Conservation (phyloP, 1,139 yeast species). For the Diutina catenulata region DNA sequence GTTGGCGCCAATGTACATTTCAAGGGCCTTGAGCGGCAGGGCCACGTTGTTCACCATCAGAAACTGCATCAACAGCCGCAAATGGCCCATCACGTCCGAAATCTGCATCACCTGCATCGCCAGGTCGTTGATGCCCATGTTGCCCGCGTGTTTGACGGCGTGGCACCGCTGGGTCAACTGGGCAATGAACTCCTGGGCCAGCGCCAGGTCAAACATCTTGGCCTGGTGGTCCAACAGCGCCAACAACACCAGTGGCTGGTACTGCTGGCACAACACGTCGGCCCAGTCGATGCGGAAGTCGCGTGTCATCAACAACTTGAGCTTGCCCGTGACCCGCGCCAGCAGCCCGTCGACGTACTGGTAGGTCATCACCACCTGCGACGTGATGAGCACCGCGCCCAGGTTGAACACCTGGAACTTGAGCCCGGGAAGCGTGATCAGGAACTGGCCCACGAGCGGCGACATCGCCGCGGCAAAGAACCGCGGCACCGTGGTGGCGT, state of each 20-base stretch:
- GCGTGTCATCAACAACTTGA: slow-evolving; percentile 49
- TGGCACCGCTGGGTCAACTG: slow-evolving; percentile 15
- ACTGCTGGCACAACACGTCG: slow-evolving; percentile 38
- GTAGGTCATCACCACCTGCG: slow-evolving; percentile 43
- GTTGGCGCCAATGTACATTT: slow-evolving; percentile 19
- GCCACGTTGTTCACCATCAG: slow-evolving; percentile 28
- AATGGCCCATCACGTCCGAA: slow-evolving; percentile 63
- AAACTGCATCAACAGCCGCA: slow-evolving; percentile 53
- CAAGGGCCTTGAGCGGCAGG: slow-evolving; percentile 54
- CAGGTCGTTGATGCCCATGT: slow-evolving; percentile 52
- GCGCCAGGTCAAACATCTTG: slow-evolving; percentile 10
- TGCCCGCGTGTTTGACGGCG: slow-evolving; percentile 15
- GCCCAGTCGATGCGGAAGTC: slow-evolving; percentile 60
- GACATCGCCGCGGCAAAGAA: slow-evolving; percentile 44
- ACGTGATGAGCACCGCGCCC: slow-evolving; percentile 53
- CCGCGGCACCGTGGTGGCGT: slow-evolving; percentile 55
- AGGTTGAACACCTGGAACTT: slow-evolving; percentile 56
- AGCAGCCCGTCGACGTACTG: slow-evolving; percentile 60
- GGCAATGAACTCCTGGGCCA: slow-evolving; percentile 13
- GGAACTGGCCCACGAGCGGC: slow-evolving; percentile 36
- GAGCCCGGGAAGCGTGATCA: slow-evolving; percentile 49
- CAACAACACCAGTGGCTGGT: slow-evolving; percentile 18
- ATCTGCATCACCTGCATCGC: slow-evolving; percentile 64
- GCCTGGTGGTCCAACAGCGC: slow-evolving; percentile 18
- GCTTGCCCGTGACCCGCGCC: slow-evolving; percentile 47